Conservation (phyloP, 176 grass and related monocot species). For the Oryza coarctata region DNA sequence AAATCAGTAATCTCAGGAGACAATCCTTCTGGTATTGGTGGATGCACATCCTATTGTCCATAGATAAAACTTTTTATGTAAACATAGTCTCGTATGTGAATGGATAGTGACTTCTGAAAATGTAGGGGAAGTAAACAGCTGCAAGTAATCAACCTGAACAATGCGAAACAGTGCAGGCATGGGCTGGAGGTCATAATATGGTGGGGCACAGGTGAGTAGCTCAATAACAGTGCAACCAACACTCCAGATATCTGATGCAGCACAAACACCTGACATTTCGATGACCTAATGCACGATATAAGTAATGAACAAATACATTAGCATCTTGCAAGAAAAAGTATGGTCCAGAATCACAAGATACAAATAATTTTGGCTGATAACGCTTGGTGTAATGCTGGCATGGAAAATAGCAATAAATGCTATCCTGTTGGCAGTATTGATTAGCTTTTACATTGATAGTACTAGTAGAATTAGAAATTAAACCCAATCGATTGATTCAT, state of each 20-base stretch:
- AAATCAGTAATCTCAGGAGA: slow-evolving; percentile 97
- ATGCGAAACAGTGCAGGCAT: slow-evolving; percentile 99
- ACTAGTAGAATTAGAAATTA: neutral
- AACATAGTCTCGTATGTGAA: neutral
- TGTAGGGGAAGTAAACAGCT: slow-evolving; percentile 22
- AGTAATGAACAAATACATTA: neutral
- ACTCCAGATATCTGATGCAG: slow-evolving; percentile 99
- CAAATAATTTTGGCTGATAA: slow-evolving; percentile 26
- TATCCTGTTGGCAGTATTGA: neutral
- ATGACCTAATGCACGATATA: slow-evolving; percentile 67
- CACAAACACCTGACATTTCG: slow-evolving; percentile 96
- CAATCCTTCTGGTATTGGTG: slow-evolving; percentile 92
- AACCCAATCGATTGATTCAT: neutral
- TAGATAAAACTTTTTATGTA: slow-evolving; percentile 5
- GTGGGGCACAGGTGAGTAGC: slow-evolving; percentile 88
- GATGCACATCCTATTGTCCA: slow-evolving; percentile 79
- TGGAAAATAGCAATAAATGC: neutral
- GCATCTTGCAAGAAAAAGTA: slow-evolving; percentile 3
- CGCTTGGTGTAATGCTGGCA: neutral
- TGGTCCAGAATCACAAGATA: neutral
- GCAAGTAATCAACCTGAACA: slow-evolving; percentile 70
- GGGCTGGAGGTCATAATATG: slow-evolving; percentile 98
- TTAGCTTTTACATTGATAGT: neutral
- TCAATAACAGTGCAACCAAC: slow-evolving; percentile 99
- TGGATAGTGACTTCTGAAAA: slow-evolving; percentile 2